Base-by-base conservation (phyloP, 805 yeast genomes). In the Metschnikowia corniflorae region DNA sequence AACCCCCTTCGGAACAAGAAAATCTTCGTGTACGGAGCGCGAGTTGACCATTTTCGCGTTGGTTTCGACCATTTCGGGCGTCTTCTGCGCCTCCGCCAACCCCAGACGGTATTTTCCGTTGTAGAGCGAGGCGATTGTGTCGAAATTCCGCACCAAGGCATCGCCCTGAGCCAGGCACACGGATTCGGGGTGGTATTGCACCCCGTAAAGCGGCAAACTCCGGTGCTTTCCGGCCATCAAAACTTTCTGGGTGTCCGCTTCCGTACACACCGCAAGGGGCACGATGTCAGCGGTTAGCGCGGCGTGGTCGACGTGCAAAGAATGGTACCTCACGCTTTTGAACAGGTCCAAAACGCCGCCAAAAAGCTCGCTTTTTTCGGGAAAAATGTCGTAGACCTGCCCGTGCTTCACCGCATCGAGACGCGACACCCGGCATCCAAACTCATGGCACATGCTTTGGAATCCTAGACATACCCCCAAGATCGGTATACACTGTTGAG, bases 141-240 rank as follows among this genome's bases (percentile, higher is more conserved):
- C 77, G 55, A 91, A 91, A 53, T 84, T 85, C 7, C 49, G 44
- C 4, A 89, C 58, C 34, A 93, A 56, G 8, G 56, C 50, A 2
- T 54, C 68, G 2, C 98, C 98, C 31, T 63, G 50, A 10, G 70
- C 65, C 0, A 97, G 87, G 50, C 96, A 86, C 26, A 91, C 78
- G 1, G 96, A 87, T 54, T 93, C 99, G 0, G 98, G 98, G 53
- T 93, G 99, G 53, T 89, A 94, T 53, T 93, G 99, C 2, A 93
- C 97, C 0, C 96, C 98, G 57, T 70, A 91, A 64, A 83, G 84
- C 0, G 97, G 97, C 15, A 63, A 60, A 0, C 24, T 14, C 0
- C 32, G 47, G 51, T 86, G 89, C 52, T 65, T 73, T 0, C 74
- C 93, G 0, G 95, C 96, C 99, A 93, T 93, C 20, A 86, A 55